Conservation (phyloP, 2,329 filamentous ascomycete genomes). For the Sclerotinia borealis region DNA sequence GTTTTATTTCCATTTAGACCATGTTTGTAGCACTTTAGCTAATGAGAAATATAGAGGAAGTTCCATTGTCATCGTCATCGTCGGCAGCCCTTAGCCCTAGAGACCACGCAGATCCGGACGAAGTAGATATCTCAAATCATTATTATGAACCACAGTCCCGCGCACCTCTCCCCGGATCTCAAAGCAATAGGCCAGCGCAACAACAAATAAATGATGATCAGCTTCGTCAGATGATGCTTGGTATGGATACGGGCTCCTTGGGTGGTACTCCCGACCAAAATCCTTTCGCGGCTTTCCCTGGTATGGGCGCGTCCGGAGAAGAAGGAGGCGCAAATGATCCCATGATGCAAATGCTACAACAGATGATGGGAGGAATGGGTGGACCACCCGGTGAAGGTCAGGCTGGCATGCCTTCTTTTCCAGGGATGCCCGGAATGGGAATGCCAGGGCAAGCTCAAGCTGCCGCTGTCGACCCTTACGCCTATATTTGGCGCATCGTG, state of each 20-base stretch:
- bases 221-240: constrained; percentile 59
- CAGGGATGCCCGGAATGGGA: constrained; percentile 20
- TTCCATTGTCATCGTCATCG: constrained; percentile 32
- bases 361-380: constrained; percentile 54
- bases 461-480: constrained; percentile 37
- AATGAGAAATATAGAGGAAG: constrained; percentile 25
- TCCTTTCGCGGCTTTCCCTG: constrained; percentile 22
- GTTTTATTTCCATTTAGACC: neutral
- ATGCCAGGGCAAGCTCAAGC: constrained; percentile 21
- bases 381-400: constrained; percentile 32
- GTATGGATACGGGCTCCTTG: constrained; percentile 40
- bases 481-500: constrained; percentile 63
- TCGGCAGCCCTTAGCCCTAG: too few relatives aligned
- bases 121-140: constrained; percentile 71
- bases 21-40: neutral
- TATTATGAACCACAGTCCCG: constrained; percentile 52
- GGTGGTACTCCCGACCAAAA: constrained; percentile 19
- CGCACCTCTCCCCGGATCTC: constrained; percentile 35
- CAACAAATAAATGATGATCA: constrained; percentile 48
- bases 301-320: constrained; percentile 22
- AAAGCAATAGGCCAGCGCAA: constrained; percentile 23
- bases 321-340: constrained; percentile 45
- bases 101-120: constrained; percentile 54
- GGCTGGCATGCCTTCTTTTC: constrained; percentile 33
- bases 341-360: constrained; percentile 69